Conservation (phyloP, 192 early-diverging fungal species). For the Coemansia sp. region DNA sequence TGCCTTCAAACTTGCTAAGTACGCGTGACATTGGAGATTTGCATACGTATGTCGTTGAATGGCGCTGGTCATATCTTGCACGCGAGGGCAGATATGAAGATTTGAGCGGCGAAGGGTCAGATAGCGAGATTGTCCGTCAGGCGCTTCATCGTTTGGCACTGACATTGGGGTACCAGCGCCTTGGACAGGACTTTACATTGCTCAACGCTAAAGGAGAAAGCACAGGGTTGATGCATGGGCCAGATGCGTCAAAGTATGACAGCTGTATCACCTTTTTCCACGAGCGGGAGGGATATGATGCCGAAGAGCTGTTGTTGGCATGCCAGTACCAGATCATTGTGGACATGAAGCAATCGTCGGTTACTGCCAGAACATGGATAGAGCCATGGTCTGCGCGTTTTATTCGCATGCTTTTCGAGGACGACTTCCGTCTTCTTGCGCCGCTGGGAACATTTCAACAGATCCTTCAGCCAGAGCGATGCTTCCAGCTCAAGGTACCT, state of each 20-base stretch:
- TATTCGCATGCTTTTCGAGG: constrained; percentile 47
- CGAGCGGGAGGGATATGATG: constrained; percentile 51
- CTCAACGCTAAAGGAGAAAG: constrained; percentile 52
- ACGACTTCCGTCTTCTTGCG: constrained; percentile 49
- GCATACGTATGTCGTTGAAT: constrained; percentile 54
- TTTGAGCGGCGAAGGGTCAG: constrained; percentile 44
- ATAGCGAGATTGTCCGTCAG: constrained; percentile 50
- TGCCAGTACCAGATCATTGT: constrained; percentile 55
- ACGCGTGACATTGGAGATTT: constrained; percentile 52
- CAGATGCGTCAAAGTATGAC: constrained; percentile 38
- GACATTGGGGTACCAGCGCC: constrained; percentile 36
- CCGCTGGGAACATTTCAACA: constrained; percentile 55
- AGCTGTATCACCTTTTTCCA: constrained; percentile 53
- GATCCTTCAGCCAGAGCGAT: constrained; percentile 53
- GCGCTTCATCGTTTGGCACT: constrained; percentile 49
- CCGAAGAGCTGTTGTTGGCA: constrained; percentile 42
- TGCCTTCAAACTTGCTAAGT: constrained; percentile 30
- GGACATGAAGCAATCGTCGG: constrained; percentile 52
- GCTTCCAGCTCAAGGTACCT: constrained; percentile 56
- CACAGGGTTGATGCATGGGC: constrained; percentile 40
- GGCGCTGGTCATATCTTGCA: constrained; percentile 55
- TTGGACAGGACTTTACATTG: constrained; percentile 51
- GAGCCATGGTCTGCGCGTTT: constrained; percentile 52
- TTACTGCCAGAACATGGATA: constrained; percentile 49
- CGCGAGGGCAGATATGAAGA: constrained; percentile 48